These are phyloP conservation scores for Clonostachys rhizophaga DNA, from an alignment of 2,329 filamentous ascomycete genomes.

Conservation along the genomic window DNA sequence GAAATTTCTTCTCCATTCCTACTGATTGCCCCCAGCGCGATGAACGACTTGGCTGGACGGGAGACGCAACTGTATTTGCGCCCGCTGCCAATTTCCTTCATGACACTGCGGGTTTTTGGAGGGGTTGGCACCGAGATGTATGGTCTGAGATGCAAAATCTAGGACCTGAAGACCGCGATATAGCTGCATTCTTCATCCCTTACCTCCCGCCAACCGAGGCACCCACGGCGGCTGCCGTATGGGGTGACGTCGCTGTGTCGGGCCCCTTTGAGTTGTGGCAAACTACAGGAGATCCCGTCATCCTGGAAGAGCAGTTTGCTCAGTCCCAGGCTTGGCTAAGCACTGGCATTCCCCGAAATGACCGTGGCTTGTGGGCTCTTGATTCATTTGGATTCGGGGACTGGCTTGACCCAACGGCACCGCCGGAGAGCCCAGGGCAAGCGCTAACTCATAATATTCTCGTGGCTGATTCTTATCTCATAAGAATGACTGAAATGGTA, in stretches of 20 bases:
- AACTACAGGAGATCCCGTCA: constrained; percentile 25
- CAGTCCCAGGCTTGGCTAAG: constrained; percentile 34
- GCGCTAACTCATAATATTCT: constrained; percentile 31
- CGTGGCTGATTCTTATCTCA: constrained; percentile 41
- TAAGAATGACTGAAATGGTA: constrained; percentile 32
- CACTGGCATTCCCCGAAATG: constrained; percentile 22
- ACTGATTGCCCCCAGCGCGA: constrained; percentile 55
- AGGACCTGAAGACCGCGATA: constrained; percentile 3
- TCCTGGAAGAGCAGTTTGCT: constrained; percentile 29
- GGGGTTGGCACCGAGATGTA: constrained; percentile 44
- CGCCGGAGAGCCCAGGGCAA: constrained; percentile 27
- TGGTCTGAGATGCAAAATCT: constrained; percentile 18
- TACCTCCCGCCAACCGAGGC: constrained; percentile 12
- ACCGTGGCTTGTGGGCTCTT: constrained; percentile 31
- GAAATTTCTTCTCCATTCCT: constrained; percentile 52
- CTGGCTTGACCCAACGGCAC: constrained; percentile 43
- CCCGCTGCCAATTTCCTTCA: constrained; percentile 49
- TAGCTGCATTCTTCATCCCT: constrained; percentile 20
- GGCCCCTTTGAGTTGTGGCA: constrained; percentile 34
- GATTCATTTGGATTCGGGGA: constrained; percentile 32
- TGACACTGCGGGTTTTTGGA: constrained; percentile 43
- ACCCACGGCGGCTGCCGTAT: constrained; percentile 4
- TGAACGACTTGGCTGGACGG: constrained; percentile 49
- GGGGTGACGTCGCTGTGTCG: constrained; percentile 6
- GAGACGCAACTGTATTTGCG: constrained; percentile 43